Conservation (phyloP, 371 early-diverging fungal genomes). For the Mortierella sp. region DNA sequence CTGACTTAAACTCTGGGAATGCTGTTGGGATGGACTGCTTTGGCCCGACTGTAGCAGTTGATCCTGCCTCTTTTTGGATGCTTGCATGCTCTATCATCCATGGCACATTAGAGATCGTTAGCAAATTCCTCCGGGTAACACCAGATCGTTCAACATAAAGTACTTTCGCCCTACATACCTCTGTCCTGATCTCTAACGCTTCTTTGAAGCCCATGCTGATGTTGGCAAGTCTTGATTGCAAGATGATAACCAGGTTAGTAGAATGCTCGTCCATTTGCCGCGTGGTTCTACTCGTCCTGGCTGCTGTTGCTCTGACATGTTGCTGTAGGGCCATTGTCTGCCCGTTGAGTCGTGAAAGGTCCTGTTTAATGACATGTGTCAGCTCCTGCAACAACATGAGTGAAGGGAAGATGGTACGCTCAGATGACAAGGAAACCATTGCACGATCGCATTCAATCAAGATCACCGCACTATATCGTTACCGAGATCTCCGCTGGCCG, state of each 20-base stretch:
- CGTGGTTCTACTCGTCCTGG: conserved; percentile 58
- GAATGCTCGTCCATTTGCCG: conserved; percentile 91
- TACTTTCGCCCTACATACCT: conserved; percentile 54
- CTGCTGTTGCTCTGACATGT: conserved; percentile 67
- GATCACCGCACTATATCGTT: conserved; percentile 1
- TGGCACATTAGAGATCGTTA: no score
- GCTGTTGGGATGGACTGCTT: conserved; percentile 27
- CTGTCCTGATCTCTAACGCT: conserved; percentile 90
- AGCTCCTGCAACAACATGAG: conserved; percentile 70
- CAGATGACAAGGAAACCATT: neutral
- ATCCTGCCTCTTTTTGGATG: conserved; percentile 72
- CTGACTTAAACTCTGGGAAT: conserved; percentile 17
- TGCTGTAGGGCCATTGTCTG: conserved; percentile 85
- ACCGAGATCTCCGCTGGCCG: conserved; percentile 79
- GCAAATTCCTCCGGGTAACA: no score
- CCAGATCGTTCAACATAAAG: neutral
- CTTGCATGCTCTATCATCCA: conserved; percentile 67
- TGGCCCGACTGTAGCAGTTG: conserved; percentile 40
- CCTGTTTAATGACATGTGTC: conserved; percentile 90
- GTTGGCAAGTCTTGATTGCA: conserved; percentile 91
- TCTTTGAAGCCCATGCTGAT: conserved; percentile 92
- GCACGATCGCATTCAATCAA: neutral
- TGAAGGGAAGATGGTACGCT: neutral
- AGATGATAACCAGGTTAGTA: conserved; percentile 87
- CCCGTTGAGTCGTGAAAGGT: conserved; percentile 87